Evolutionary conservation across 176 grass and related monocot species (phyloP).

Genomic region (Zoysia japonica): DNA sequence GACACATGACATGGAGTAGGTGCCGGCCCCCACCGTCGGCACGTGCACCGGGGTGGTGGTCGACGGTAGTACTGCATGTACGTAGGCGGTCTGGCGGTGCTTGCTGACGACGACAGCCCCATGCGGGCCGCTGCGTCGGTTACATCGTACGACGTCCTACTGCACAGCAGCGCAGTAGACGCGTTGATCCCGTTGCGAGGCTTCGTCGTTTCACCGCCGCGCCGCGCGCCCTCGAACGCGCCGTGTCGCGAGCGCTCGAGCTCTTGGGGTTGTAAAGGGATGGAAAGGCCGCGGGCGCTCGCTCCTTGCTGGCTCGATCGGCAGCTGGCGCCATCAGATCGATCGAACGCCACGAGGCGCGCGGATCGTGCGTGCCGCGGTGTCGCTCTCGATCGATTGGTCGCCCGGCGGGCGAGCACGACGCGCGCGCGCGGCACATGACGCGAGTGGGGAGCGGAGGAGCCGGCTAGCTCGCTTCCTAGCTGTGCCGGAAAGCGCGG

Average conservation of each 20-base stretch:
- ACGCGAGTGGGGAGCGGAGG: not conserved
- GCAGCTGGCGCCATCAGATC: not conserved
- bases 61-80: not conserved
- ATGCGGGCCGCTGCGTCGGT: not conserved
- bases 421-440: conserved; percentile 36
- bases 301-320: too few species aligned
- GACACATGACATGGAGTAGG: not conserved
- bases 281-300: not conserved
- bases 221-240: not conserved
- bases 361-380: conserved; percentile 30
- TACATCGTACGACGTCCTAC: not conserved
- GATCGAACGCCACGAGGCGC: not conserved
- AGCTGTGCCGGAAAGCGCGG: conserved; percentile 17
- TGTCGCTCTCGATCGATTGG: conserved; percentile 1
- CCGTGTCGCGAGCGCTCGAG: conserved; percentile 24
- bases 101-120: not conserved
- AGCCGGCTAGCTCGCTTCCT: not conserved
- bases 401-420: not conserved
- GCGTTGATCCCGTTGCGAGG: not conserved
- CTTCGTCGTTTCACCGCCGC: not conserved
- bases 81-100: not conserved
- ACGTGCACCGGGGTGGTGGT: conserved; percentile 34
- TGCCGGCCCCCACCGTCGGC: conserved; percentile 21
- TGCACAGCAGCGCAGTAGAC: not conserved
- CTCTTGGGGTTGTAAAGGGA: not conserved